Base-by-base conservation (phyloP, 495 filamentous ascomycete species). In the Podospora conica region DNA sequence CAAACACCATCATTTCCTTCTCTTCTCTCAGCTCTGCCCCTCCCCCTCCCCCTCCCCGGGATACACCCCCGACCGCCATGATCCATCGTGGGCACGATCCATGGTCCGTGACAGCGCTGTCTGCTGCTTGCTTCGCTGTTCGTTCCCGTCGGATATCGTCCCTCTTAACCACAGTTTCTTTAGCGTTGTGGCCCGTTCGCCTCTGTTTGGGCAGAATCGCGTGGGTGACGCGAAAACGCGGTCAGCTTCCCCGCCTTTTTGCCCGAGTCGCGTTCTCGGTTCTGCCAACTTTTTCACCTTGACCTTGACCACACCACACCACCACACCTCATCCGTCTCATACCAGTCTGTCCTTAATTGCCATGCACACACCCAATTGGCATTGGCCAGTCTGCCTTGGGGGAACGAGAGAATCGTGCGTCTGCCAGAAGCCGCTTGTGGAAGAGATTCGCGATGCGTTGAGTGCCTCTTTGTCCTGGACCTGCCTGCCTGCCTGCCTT, bases 191-290 rank as follows among this genome's bases (percentile, higher is more conserved):
- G 61, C 33, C 66, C 56, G 57, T 63, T 23, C 53, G 54, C 27
- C 18, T 63, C 63, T 65, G 63, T 69, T 65, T 69, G 58, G 59
- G 22, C 55, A 58, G 28, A 61, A 64, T 54, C 68, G 68, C 68
- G 68, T 69, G 5, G 11, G 23, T 69, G 67, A 69, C 68, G 64
- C 68, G 68, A 66, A 48, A 48, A 64, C 60, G 48, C 24, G 60
- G 12, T 54, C 55, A 33, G 21, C 60, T 62, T 65, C 68, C 68
- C 68, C 68, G 68, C 68, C 60, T 66, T 66, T 66, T 58, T 8
- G 20, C n/a, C 11, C 11, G 3, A 6, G 29, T 15, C 63, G 63
- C 63, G 40, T 48, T 48, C 11, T n/a, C n/a, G n/a, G 61, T 56
- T 15, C 22, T 64, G 54, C 63, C 54, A 64, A 57, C 54, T 64